Base-by-base conservation (phyloP, 441 rosid species). In the Jatropha podagrica region DNA sequence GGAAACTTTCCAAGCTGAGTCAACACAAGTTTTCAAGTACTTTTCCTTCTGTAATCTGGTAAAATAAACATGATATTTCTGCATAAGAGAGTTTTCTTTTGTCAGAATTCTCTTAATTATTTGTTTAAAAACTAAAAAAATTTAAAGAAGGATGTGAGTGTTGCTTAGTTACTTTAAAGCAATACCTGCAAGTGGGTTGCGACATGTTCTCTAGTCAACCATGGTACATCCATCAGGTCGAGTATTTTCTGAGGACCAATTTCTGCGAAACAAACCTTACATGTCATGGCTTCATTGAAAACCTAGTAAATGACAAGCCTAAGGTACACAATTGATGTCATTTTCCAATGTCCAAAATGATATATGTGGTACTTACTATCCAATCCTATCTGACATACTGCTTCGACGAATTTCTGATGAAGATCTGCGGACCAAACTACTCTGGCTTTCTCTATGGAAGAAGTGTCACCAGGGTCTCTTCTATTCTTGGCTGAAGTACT, bases 191-290 rank as follows among this genome's bases (percentile, higher is more conserved):
- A 32, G 32, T 32, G 32, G 32, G 32, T 42, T 32, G 98, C 99
- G 2, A 95, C 86, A 79, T 93, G 90, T 80, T 95, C 97, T 84
- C 97, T 89, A 2, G 98, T 90, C 75, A 95, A 75, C 84, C 91
- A 85, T 0, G 93, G 83, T 27, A 89, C 85, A 65, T 87, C 89
- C 99, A 95, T 93, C 82, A 79, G 81, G 83, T 88, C 96, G 9
- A 91, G 89, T 69, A 95, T 91, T 78, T 84, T 93, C 83, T 90
- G 91, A 0, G 97, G 99, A 51, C 90, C 98, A 79, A 93, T 98
- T 86, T 84, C 99, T 96, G 90, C 85, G 84, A 87, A 83, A 87
- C 74, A 85, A 76, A 85, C 68, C 77, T 69, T 40, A 82, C 66
- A 78, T 73, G 78, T 86, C 83, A 91, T 68, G 71, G 74, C 82